These are phyloP conservation scores for Kodamaea kakaduensis DNA, from an alignment of 805 yeast species.

Conservation along the genomic window DNA sequence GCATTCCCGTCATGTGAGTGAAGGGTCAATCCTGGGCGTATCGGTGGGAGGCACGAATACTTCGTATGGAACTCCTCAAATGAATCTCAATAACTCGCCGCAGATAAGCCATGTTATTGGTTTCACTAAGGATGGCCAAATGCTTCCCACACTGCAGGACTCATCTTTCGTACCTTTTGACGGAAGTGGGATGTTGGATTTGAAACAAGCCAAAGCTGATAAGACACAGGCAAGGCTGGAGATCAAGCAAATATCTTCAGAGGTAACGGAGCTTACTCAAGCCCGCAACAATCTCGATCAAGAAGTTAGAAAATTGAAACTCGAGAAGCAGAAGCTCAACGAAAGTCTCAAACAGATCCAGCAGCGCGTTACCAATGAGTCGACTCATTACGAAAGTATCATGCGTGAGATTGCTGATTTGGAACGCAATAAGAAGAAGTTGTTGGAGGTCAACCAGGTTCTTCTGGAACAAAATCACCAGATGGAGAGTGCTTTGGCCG, in stretches of 20 bases:
- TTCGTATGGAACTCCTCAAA: slow-evolving; percentile 43
- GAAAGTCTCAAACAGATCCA: slow-evolving; percentile 39
- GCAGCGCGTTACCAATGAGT: slow-evolving; percentile 37
- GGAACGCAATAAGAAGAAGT: slow-evolving; percentile 40
- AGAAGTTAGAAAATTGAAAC: slow-evolving; percentile 17
- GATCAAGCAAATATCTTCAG: slow-evolving; percentile 3
- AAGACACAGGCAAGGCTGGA: background rate
- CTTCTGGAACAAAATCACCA: slow-evolving; percentile 21
- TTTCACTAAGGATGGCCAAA: slow-evolving; percentile 7
- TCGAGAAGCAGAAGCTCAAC: slow-evolving; percentile 27
- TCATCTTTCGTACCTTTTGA: slow-evolving; percentile 4
- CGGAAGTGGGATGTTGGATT: slow-evolving; percentile 2
- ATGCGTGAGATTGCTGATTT: slow-evolving; percentile 51
- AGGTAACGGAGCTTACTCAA: slow-evolving; percentile 1
- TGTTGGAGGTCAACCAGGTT: slow-evolving; percentile 29
- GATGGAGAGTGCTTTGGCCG: slow-evolving; percentile 11
- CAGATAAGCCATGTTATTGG: slow-evolving; percentile 6
- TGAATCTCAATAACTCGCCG: slow-evolving; percentile 23
- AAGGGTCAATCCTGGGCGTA: slow-evolving; percentile 27
- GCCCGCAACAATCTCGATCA: slow-evolving; percentile 3
- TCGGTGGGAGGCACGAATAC: slow-evolving; percentile 16
- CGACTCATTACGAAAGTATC: slow-evolving; percentile 41
- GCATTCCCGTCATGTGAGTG: slow-evolving; percentile 39
- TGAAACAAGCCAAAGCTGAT: slow-evolving; percentile 4
- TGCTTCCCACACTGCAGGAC: slow-evolving; percentile 3